phyloP scores from a whole-genome alignment of 108 stramenopile genomes.

The Cyclotella atomus region DNA sequence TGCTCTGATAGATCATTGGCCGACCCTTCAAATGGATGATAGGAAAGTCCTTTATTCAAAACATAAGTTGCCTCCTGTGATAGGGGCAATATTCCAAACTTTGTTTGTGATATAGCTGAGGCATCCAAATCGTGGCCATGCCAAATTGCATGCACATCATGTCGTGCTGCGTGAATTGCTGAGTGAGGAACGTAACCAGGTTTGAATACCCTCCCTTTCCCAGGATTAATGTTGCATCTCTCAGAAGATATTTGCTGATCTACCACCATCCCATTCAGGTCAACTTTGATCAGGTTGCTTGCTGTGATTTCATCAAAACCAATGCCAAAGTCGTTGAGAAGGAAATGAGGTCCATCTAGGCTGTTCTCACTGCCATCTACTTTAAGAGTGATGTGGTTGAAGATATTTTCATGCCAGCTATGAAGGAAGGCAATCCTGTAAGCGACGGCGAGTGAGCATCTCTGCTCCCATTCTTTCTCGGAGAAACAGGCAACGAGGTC shows the following conservation, averaged over 20 bases:
- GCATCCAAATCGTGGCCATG: constrained; percentile 53
- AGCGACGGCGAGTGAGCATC: constrained; percentile 46
- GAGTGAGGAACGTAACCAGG: constrained; percentile 50
- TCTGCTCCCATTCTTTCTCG: constrained; percentile 39
- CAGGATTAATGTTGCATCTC: constrained; percentile 39
- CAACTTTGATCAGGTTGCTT: constrained; percentile 46
- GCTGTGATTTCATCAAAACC: constrained; percentile 55
- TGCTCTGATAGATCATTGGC: constrained; percentile 45
- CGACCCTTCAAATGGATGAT: constrained; percentile 48
- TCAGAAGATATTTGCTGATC: constrained; percentile 16
- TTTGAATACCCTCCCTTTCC: constrained; percentile 47
- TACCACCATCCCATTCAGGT: constrained; percentile 43
- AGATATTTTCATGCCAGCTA: constrained; percentile 49
- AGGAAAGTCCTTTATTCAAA: constrained; percentile 48
- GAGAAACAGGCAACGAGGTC: constrained; percentile 32
- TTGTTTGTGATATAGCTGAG: constrained; percentile 43
- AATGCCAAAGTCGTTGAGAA: constrained; percentile 45
- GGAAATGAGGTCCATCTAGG: constrained; percentile 41
- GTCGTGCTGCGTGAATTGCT: constrained; percentile 38
- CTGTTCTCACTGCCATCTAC: constrained; percentile 43
- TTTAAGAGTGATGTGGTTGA: constrained; percentile 56
- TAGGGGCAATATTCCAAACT: constrained; percentile 45
- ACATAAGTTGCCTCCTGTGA: constrained; percentile 52
- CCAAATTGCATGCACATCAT: constrained; percentile 52
- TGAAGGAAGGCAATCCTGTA: constrained; percentile 48